phyloP scores from a whole-genome alignment of 192 early-diverging fungal genomes.

The Lobosporangium transversale region DNA sequence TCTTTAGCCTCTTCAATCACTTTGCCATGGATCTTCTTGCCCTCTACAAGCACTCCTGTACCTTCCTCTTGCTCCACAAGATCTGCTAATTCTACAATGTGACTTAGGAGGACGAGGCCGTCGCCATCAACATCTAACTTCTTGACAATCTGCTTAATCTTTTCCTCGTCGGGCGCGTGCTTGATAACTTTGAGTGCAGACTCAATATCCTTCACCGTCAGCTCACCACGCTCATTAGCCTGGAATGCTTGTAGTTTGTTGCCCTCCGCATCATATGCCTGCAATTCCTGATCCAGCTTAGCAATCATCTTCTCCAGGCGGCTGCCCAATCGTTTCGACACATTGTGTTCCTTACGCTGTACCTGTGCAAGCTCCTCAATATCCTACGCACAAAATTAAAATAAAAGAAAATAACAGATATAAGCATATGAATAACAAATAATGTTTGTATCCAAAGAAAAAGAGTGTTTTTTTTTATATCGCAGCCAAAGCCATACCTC shows the following conservation, averaged over 20 bases:
- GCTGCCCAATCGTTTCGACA: constrained; percentile 65
- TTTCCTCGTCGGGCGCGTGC: constrained; percentile 72
- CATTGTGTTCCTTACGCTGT: constrained; percentile 63
- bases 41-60: constrained; percentile 65
- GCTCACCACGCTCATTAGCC: constrained; percentile 72
- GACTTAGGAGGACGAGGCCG: constrained; percentile 70
- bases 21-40: constrained; percentile 35
- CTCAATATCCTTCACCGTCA: constrained; percentile 74
- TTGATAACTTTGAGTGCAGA: constrained; percentile 72
- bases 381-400: constrained; percentile 31
- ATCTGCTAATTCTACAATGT: constrained; percentile 65
- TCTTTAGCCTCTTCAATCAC: constrained; percentile 33
- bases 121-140: constrained; percentile 77
- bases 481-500: constrained; percentile 53
- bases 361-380: constrained; percentile 66
- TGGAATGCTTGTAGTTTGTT: constrained; percentile 71
- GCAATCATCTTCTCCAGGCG: constrained; percentile 85
- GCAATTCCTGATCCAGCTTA: constrained; percentile 76
- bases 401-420: constrained; percentile 1
- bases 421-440: background rate
- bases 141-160: constrained; percentile 80
- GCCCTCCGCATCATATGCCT: constrained; percentile 71
- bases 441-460: background rate
- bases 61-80: constrained; percentile 71
- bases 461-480: background rate